Evolutionary conservation across 768 basidiomycete species (phyloP), one percentile per base, ranked within the genome.

Genomic region (Neoboletus brunneissimus): DNA sequence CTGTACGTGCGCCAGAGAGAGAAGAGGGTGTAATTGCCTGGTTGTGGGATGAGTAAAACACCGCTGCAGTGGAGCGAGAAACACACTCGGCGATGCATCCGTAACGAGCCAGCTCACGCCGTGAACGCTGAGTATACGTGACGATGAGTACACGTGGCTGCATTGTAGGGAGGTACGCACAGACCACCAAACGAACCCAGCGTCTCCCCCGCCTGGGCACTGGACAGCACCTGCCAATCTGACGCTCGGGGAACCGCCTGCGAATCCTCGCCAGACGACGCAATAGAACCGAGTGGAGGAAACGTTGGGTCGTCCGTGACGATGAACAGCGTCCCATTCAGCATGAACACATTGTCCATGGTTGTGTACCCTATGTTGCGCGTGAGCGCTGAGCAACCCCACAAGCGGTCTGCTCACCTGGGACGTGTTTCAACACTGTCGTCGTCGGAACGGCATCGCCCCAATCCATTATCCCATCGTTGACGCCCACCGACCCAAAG

Each of bases 1-100:
- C 83, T 83, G 71, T 93, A 88, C 0, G 83, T 83, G 43, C 88
- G 81, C 86, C 87, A 89, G 34, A 96, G 76, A 7, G 91, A 82
- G 32, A 92, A 80, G 53, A 93, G 73, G 4, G 90, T 86, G 56
- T 86, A 82, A 57, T 88, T 85, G 67, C 87, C 87, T 67, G 59
- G 20, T 37, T 41, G 22, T 47, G 41, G 32, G 42, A 40, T 57
- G 34, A 53, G 54, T 55, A 51, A 18, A 20, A 53, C 2, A 56
- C 32, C 29, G 27, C 12, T 38, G 22, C 1, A 31, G 42, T 16
- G 31, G n/a, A 9, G 23, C 22, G 37, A 32, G 45, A 47, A n/a
- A 77, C 82, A 49, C 57, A 85, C 84, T 78, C 20, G 83, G 80
- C 16, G 65, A 67, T 7, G 69, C 57, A 55, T 87, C 85, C 5